phyloP scores from a whole-genome alignment of 306 rosid species.

The Quercus alba region DNA sequence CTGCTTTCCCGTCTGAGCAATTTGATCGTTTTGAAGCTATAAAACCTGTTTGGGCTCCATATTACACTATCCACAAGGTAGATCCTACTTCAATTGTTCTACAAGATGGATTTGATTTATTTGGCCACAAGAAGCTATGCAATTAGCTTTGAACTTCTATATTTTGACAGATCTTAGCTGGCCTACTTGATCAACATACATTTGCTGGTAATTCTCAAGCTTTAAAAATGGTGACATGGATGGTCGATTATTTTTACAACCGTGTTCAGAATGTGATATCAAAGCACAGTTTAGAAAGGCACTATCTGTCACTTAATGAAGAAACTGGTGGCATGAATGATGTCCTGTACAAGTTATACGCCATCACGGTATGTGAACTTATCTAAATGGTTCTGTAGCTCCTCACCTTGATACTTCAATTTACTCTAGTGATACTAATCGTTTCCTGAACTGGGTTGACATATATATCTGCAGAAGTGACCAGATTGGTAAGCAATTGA shows the following conservation, averaged over 20 bases:
- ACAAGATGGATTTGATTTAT: background rate
- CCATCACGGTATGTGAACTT: conserved; percentile 55
- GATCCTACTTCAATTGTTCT: background rate
- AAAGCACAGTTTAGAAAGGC: conserved; percentile 46
- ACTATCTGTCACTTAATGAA: conserved; percentile 63
- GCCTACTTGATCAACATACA: conserved; percentile 81
- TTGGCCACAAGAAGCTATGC: conserved; percentile 3
- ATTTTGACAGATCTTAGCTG: conserved; percentile 71
- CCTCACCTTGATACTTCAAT: conserved; percentile 7
- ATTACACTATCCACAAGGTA: conserved; percentile 98
- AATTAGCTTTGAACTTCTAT: background rate
- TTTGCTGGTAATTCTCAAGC: conserved; percentile 58
- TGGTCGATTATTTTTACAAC: conserved; percentile 86
- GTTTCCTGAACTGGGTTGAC: background rate
- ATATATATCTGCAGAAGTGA: background rate
- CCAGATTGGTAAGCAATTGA: background rate
- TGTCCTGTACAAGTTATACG: conserved; percentile 73
- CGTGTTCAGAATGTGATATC: conserved; percentile 72
- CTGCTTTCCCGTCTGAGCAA: conserved; percentile 74
- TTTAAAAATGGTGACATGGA: conserved; percentile 63
- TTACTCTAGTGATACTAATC: background rate
- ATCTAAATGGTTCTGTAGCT: background rate
- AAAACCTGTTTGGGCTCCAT: conserved; percentile 82
- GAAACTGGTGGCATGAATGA: conserved; percentile 99
- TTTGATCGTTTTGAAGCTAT: conserved; percentile 73